Evolutionary conservation across 2,329 filamentous ascomycete species (phyloP).

Genomic region (Parasarocladium wereldwijsianum): DNA sequence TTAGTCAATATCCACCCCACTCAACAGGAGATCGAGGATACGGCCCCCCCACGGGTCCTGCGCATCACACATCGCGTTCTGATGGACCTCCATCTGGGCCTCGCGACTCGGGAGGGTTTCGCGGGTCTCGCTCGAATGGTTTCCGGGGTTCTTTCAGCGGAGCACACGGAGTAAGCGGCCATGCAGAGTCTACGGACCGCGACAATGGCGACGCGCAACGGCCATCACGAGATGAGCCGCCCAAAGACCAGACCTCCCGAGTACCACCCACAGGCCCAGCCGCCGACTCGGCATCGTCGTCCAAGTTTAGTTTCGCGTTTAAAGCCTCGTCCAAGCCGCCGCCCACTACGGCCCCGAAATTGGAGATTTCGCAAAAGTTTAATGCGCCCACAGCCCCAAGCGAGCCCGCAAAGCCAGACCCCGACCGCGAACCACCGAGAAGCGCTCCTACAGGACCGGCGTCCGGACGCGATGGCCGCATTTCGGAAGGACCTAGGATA

Average conservation of each 20-base stretch:
- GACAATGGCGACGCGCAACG: background rate
- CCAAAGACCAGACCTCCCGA: slow-evolving; percentile 29
- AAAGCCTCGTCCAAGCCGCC: slow-evolving; percentile 54
- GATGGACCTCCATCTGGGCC: slow-evolving; percentile 36
- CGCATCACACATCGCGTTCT: slow-evolving; percentile 37
- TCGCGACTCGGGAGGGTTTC: slow-evolving; percentile 22
- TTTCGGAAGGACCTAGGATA: slow-evolving; percentile 20
- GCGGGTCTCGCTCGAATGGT: slow-evolving; percentile 41
- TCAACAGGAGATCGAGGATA: slow-evolving; percentile 33
- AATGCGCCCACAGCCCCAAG: slow-evolving; percentile 46
- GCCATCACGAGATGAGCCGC: slow-evolving; percentile 7
- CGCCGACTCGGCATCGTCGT: slow-evolving; percentile 29
- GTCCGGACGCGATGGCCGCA: slow-evolving; percentile 25
- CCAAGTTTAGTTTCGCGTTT: slow-evolving; percentile 88
- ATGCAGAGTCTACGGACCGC: background rate
- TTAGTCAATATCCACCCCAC: slow-evolving; percentile 48
- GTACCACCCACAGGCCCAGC: slow-evolving; percentile 39
- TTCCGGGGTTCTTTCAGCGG: slow-evolving; percentile 42
- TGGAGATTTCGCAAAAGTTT: slow-evolving; percentile 52
- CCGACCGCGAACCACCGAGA: slow-evolving; percentile 31
- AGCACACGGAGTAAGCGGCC: slow-evolving; percentile 18
- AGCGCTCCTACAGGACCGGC: slow-evolving; percentile 39
- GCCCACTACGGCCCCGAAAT: slow-evolving; percentile 42
- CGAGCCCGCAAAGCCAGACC: slow-evolving; percentile 8
- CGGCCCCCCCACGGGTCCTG: slow-evolving; percentile 34